phyloP scores from a whole-genome alignment of 2,329 filamentous ascomycete species.

The Monilinia laxa region DNA sequence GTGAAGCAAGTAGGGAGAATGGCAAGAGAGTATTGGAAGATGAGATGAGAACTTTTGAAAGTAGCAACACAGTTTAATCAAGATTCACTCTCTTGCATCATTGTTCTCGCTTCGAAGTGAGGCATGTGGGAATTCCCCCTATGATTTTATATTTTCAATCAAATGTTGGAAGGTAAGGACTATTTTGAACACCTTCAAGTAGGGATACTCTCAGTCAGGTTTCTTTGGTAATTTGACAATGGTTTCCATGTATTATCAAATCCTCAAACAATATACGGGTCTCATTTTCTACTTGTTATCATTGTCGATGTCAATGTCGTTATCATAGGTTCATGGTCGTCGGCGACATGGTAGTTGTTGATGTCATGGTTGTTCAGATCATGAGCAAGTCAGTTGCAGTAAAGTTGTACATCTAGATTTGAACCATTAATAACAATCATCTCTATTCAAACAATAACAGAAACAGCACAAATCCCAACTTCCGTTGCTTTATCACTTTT shows the following conservation, averaged over 20 bases:
- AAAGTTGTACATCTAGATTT: no score
- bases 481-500: no score
- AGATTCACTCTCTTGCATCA: neutral
- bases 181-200: no score
- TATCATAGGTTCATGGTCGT: neutral
- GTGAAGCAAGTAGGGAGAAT: neutral
- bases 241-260: neutral
- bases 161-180: no score
- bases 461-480: no score
- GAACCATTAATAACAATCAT: no score
- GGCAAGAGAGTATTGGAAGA: neutral
- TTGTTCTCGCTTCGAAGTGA: neutral
- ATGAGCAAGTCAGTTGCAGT: no score
- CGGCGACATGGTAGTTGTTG: neutral
- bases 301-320: no score
- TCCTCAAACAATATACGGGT: no score
- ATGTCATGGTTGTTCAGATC: neutral
- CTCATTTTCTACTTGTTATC: neutral
- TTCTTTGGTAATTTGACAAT: neutral
- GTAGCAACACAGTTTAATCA: neutral
- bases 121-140: neutral
- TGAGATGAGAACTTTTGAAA: neutral
- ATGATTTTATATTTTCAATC: neutral
- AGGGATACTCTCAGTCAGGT: neutral
- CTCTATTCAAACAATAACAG: no score